These are phyloP conservation scores for Termitomyces sp. DNA, from an alignment of 768 basidiomycete species.

Conservation along the genomic window DNA sequence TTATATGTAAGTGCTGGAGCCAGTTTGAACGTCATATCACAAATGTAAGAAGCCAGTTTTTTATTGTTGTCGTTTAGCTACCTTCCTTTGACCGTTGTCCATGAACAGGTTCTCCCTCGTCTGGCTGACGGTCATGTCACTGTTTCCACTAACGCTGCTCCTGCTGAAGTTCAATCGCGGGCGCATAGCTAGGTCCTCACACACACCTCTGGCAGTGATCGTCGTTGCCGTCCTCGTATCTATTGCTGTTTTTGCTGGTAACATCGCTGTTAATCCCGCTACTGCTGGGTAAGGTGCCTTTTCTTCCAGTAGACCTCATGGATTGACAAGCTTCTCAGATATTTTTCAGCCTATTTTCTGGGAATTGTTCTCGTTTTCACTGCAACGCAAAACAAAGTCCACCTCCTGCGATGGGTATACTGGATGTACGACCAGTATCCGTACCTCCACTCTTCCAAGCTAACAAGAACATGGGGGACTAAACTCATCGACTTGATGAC, in stretches of 20 bases:
- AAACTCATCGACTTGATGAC: constrained; percentile 43
- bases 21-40: constrained; percentile 49
- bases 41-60: constrained; percentile 40
- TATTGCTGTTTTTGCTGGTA: constrained; percentile 49
- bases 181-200: constrained; percentile 43
- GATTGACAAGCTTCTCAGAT: constrained; percentile 31
- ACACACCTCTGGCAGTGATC: constrained; percentile 39
- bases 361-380: constrained; percentile 46
- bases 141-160: constrained; percentile 61
- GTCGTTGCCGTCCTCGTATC: constrained; percentile 40
- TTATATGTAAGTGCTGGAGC: constrained; percentile 61
- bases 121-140: constrained; percentile 62
- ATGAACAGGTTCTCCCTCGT: constrained; percentile 56
- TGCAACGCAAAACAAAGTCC: constrained; percentile 51
- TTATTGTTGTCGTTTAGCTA: background rate
- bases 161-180: constrained; percentile 65
- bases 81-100: background rate
- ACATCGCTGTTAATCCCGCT: constrained; percentile 53
- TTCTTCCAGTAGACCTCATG: background rate
- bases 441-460: constrained; percentile 35
- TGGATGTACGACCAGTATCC: constrained; percentile 66
- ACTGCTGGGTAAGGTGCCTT: constrained; percentile 47
- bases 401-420: constrained; percentile 48
- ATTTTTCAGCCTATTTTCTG: constrained; percentile 61
- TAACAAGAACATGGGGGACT: constrained; percentile 39